Evolutionary conservation across 805 yeast genomes (phyloP).

Genomic region (Candida morakotiae): DNA sequence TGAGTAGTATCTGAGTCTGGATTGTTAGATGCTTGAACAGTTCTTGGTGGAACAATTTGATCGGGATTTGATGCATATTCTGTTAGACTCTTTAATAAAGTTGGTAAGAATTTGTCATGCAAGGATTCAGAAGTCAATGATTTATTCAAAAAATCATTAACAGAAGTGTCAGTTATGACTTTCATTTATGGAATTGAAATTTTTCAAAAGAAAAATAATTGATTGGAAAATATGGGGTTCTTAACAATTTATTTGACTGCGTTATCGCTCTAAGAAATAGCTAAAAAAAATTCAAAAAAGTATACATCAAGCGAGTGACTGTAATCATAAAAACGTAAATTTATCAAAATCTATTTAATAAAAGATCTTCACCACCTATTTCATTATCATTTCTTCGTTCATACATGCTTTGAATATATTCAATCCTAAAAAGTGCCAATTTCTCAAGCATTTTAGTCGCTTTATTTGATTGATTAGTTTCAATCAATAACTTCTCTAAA

Average conservation of each 20-base stretch:
- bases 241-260: too few relatives aligned
- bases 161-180: slow-evolving; percentile 26
- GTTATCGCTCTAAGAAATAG: not conserved
- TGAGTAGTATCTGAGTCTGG: slow-evolving; percentile 39
- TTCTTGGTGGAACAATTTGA: slow-evolving; percentile 50
- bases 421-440: not conserved
- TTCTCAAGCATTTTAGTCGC: not conserved
- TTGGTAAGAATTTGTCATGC: slow-evolving; percentile 27
- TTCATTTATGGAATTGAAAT: slow-evolving; percentile 18
- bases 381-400: not conserved
- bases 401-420: slow-evolving; percentile 3
- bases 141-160: slow-evolving; percentile 22
- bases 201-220: not conserved
- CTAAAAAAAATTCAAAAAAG: too few relatives aligned
- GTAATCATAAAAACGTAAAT: too few relatives aligned
- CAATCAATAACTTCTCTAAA: slow-evolving; percentile 9
- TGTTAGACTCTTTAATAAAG: slow-evolving; percentile 32
- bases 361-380: not conserved
- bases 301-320: too few relatives aligned
- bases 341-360: slow-evolving; percentile 1
- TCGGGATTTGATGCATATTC: slow-evolving; percentile 41
- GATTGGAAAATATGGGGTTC: too few relatives aligned
- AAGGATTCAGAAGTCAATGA: slow-evolving; percentile 22
- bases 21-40: slow-evolving; percentile 38
- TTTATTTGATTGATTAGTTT: not conserved